Conservation (phyloP, 306 rosid species). For the Vigna nakashimae region DNA sequence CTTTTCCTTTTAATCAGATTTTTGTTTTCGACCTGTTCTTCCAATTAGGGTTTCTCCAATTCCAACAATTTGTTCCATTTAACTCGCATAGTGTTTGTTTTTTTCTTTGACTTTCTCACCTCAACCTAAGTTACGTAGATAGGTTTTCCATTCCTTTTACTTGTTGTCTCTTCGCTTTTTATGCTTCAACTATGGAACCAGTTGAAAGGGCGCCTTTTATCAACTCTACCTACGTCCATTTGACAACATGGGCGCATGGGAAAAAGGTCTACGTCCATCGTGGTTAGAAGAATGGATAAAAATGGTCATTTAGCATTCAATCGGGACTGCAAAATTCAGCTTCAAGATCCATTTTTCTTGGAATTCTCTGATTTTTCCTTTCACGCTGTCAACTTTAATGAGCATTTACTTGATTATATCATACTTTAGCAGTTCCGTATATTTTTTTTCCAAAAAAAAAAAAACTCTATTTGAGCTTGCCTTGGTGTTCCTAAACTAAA, state of each 20-base stretch:
- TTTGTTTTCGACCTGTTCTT: not conserved
- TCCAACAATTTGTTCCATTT: not conserved
- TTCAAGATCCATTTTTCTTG: not conserved
- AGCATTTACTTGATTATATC: not conserved
- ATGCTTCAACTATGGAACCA: not conserved
- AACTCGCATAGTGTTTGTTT: not conserved
- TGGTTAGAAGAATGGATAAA: not conserved
- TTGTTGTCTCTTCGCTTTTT: not conserved
- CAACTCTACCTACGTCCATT: not conserved
- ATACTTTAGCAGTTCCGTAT: not conserved
- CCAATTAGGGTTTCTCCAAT: slow-evolving; percentile 34
- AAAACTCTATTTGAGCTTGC: slow-evolving; percentile 1
- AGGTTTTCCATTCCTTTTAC: not conserved
- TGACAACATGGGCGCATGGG: not conserved
- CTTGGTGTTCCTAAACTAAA: not conserved
- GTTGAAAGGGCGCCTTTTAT: not conserved
- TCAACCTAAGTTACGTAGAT: not conserved
- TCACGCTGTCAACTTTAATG: not conserved
- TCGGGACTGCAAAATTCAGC: not conserved
- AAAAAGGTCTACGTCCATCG: not conserved
- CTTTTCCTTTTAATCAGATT: not conserved
- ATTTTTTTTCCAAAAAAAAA: not conserved
- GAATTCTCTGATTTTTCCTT: not conserved
- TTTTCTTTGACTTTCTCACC: not conserved
- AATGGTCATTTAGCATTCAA: not conserved